Evolutionary conservation across 1,139 yeast genomes (phyloP), one percentile per base, ranked within the genome.

Genomic region (Candida albicans): DNA sequence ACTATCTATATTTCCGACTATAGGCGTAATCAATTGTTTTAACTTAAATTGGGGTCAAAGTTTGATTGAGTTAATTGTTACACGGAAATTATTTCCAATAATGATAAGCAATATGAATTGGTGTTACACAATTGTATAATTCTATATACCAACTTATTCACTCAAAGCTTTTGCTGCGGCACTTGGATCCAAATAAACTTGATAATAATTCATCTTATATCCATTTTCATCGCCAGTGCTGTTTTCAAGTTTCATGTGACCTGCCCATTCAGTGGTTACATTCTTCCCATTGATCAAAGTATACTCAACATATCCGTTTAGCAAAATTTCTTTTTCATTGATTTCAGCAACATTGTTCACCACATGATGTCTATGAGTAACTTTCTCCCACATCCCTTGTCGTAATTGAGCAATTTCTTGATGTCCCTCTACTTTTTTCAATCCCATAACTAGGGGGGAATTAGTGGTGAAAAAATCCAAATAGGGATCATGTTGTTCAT

Each of bases 221-320:
- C 10, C 26, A 24, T 14, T 32, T 1, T 26, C 41, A 11, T 40
- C 47, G 8, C 34, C 45, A 2, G 35, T 25, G 31, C 32, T 43
- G 2, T 41, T 38, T 4, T 47, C 52, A 37, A 59, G 51, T 14
- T 48, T 43, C 45, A 56, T 51, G 37, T 45, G 40, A 2, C 55
- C 59, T 6, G 57, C 55, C 62, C 63, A 59, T 12, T 55, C 57
- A 4, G 53, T 52, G 9, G 48, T 49, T 26, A 55, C 39, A 4
- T 35, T 32, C 31, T 50, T 52, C 5, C 59, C 61, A 37, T 58
- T 54, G 33, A 47, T 48, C 32, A 59, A 43, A 8, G 51, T 48
- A 38, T 57, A 59, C 13, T 58, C 59, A 28, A 59, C 63, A 42
- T 49, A 51, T 12, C 64, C 64, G 40, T 52, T 52, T 35, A 59